Evolutionary conservation across 371 early-diverging fungal species (phyloP), one percentile per base, ranked within the genome.

Genomic region (Apophysomyces trapeziformis): DNA sequence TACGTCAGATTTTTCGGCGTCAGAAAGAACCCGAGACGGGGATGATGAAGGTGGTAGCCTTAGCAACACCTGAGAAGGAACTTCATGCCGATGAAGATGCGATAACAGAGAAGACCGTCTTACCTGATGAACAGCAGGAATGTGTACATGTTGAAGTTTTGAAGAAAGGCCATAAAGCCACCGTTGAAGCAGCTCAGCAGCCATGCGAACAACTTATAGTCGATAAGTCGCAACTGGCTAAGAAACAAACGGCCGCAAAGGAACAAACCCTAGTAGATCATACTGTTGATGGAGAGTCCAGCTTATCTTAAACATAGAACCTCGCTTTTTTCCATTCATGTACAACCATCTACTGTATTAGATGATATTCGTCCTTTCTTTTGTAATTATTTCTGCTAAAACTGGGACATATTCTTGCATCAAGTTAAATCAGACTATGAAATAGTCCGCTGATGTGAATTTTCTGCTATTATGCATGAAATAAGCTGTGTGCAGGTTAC

Each of bases 1-100:
- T 79, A 5, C 67, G 75, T 5, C 68, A 75, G 38, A 13, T 79
- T 18, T 77, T 82, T 68, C 72, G 79, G 43, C 61, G 74, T 36
- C 66, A 57, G 16, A 64, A 68, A 61, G 39, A 58, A 57, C 47
- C 21, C 12, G 39, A 7, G 45, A 5, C 60, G 61, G n/a, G 62
- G 54, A 38, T 26, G 32, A 50, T 50, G 11, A 45, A 57, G 4
- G 67, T 66, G 35, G 21, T 44, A 5, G 62, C 58, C 18, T 41
- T 21, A 14, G 12, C 36, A 7, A 5, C 61, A 18, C 57, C 38
- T 26, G 61, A 47, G 35, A 44, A 60, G 4, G 61, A 61, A 14
- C 16, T 9, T 3, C 37, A 44, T 39, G 56, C 60, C 9, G 66
- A 57, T 21, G 66, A 50, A 66, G 35, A 21, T 61, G 6, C 45